Conservation (phyloP, 1,284 basidiomycete genomes). For the Rhodotorula sp. region DNA sequence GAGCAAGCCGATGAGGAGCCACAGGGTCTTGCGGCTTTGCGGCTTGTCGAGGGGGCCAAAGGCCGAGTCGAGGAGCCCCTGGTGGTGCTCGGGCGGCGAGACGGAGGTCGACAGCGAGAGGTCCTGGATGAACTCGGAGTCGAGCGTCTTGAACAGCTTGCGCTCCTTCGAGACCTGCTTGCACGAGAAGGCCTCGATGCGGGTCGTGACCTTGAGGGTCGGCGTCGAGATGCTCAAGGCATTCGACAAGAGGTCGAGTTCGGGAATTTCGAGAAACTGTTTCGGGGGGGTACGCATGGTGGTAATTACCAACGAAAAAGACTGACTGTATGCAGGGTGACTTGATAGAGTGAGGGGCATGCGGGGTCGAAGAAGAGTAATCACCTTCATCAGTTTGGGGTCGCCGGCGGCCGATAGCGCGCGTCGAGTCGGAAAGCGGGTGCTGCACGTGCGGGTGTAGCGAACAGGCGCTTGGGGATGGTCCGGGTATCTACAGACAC, state of each 20-base stretch:
- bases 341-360: neutral
- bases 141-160: conserved; percentile 89
- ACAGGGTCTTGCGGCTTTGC: conserved; percentile 76
- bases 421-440: neutral
- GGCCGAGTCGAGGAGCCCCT: conserved; percentile 43
- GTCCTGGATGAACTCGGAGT: conserved; percentile 72
- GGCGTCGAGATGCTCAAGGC: conserved; percentile 44
- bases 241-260: conserved; percentile 47
- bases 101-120: conserved; percentile 66
- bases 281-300: neutral
- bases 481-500: no score
- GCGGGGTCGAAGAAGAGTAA: neutral
- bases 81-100: conserved; percentile 58
- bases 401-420: no score
- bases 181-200: conserved; percentile 96
- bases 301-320: neutral
- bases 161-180: conserved; percentile 97
- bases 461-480: no score
- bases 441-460: neutral
- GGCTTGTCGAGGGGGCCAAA: conserved; percentile 54
- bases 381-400: conserved; percentile 10
- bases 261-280: conserved; percentile 47
- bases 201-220: conserved; percentile 67
- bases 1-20: conserved; percentile 91
- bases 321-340: neutral